Base-by-base conservation (phyloP, 495 filamentous ascomycete species). In the Penicillium longicatenatum region DNA sequence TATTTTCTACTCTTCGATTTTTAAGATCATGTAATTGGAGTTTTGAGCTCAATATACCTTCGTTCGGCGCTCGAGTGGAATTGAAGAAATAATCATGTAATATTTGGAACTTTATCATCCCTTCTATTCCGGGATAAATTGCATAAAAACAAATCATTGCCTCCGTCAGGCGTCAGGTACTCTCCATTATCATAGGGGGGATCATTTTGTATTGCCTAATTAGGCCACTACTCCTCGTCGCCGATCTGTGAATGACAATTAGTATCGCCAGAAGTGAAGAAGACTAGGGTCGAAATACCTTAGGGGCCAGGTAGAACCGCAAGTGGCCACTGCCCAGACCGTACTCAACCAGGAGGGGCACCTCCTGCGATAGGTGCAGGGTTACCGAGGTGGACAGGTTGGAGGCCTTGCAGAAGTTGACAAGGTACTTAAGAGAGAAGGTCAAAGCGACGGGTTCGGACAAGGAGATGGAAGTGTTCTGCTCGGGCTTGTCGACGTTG, bases 331-430 rank as follows among this genome's bases (percentile, higher is more conserved):
- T 91, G 60, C 87, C 89, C 20, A 98, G 79, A 47, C 75, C 80
- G 67, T 97, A 99, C 77, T 98, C 93, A 20, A 99, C 94, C 54
- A 97, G 79, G 64, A 99, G 86, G 21, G 94, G 94, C 42, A 99
- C 93, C 77, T 99, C 94, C 72, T 91, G 92, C 47, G 92, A 97
- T 49, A 99, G 82, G 76, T 89, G 93, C 63, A 99, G 84, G 72
- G 88, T 93, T 66, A 99, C 94, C 50, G 84, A 82, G 68, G 69
- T 76, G 54, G 92, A 94, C 53, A 99, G 79, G 52, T 87, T 86
- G 68, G 89, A 88, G 37, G 94, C 94, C 82, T 99, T 99, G 87
- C 94, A 98, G 82, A 99, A 99, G 83, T 97, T 97, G 84, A 95
- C 91, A 6, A 99, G 86, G 79, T 99, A 99, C 77, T 99, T 99